phyloP scores from a whole-genome alignment of 2,329 filamentous ascomycete species.

The Ophiostoma ulmi region DNA sequence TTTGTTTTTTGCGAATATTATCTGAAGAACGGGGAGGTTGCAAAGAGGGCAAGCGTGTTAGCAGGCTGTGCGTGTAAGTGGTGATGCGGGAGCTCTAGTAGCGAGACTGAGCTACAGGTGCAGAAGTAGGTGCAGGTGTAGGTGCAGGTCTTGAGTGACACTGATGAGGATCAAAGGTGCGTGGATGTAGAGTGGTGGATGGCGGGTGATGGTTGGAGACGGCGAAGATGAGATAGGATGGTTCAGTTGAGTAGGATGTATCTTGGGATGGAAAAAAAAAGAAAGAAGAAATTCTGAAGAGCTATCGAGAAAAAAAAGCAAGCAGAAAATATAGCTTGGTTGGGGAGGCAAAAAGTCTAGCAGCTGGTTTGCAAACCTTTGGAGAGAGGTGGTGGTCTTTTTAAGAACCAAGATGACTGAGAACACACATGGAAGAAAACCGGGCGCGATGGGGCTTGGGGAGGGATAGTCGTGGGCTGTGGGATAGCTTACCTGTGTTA shows the following conservation, averaged over 20 bases:
- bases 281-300: background rate
- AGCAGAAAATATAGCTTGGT: background rate
- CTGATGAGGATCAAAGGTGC: background rate
- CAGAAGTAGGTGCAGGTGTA: background rate
- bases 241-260: background rate
- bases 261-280: background rate
- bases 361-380: background rate
- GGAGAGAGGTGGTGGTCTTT: background rate
- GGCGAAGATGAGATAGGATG: background rate
- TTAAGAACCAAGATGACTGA: conserved; percentile 1
- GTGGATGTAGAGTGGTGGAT: background rate
- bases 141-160: background rate
- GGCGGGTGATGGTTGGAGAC: background rate
- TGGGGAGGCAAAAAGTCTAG: background rate
- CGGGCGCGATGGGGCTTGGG: conserved; percentile 6
- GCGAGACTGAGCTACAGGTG: background rate
- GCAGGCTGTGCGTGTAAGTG: conserved; percentile 14
- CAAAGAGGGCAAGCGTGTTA: conserved; percentile 14
- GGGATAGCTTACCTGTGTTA: conserved; percentile 15
- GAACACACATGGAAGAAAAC: conserved; percentile 2
- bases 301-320: background rate
- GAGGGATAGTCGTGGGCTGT: background rate
- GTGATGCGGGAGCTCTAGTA: background rate
- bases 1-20: conserved; percentile 26
- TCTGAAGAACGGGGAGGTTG: conserved; percentile 16